Percentiles rank a stretch among this genome's conserved stretches.
Conservation (phyloP, 768 basidiomycete genomes). For the Calocera cornea region DNA sequence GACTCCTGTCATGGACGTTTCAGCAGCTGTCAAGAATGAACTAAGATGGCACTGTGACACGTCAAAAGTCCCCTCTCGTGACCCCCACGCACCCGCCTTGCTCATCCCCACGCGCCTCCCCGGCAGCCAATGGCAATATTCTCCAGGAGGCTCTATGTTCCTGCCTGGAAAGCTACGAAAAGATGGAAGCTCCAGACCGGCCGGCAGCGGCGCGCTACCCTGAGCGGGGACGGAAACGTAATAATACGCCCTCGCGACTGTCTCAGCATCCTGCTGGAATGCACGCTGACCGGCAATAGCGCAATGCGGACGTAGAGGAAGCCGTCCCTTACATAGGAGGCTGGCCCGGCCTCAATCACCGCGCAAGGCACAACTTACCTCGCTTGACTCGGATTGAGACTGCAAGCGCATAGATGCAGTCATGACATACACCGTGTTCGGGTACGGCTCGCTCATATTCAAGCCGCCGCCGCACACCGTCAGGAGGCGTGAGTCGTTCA, state of each 20-base stretch:
- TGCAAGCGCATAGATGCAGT: neutral
- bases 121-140: neutral
- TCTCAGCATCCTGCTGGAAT: too few species aligned
- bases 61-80: neutral
- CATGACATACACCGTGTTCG: conserved; percentile 59
- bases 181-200: neutral
- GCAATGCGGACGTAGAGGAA: too few species aligned
- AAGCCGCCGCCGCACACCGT: conserved; percentile 82
- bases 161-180: neutral
- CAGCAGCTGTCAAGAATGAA: too few species aligned
- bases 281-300: too few species aligned
- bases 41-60: neutral
- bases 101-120: neutral
- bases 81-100: too few species aligned
- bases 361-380: too few species aligned
- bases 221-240: neutral
- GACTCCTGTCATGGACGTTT: too few species aligned
- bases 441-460: conserved; percentile 87
- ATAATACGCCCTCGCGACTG: neutral
- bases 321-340: too few species aligned
- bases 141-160: neutral
- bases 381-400: too few species aligned
- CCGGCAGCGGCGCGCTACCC: neutral
- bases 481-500: conserved; percentile 38
- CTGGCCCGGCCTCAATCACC: too few species aligned